phyloP scores from a whole-genome alignment of 2,329 filamentous ascomycete species.

The Ascochyta fabae region DNA sequence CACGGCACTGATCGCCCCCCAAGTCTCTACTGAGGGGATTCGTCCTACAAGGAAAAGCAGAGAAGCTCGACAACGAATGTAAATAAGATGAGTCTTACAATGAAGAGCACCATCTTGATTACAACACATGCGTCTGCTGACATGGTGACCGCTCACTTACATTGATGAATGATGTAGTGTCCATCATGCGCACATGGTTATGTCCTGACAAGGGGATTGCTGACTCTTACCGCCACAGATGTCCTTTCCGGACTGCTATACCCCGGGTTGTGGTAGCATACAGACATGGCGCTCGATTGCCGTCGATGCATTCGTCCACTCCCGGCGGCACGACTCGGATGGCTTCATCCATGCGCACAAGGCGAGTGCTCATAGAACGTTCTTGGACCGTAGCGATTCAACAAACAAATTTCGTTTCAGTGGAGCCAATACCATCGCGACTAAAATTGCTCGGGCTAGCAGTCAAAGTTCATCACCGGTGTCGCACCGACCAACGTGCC shows the following conservation, averaged over 20 bases:
- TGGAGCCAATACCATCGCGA: constrained; percentile 17
- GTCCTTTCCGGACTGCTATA: background rate
- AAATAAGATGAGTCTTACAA: background rate
- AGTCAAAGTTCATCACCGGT: constrained; percentile 21
- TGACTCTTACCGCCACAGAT: background rate
- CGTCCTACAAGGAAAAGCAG: background rate
- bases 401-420: constrained; percentile 18
- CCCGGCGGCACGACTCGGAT: constrained; percentile 9
- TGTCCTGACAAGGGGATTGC: background rate
- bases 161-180: background rate
- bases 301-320: constrained; percentile 10
- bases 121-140: background rate
- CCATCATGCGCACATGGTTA: background rate
- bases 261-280: background rate
- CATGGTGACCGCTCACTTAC: background rate
- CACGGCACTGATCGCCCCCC: background rate
- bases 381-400: constrained; percentile 15
- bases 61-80: background rate
- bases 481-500: constrained; percentile 22
- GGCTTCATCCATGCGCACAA: constrained; percentile 10
- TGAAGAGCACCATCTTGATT: background rate
- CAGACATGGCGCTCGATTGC: constrained; percentile 4
- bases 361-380: constrained; percentile 15
- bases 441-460: constrained; percentile 18
- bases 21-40: background rate